Evolutionary conservation across 192 early-diverging fungal species (phyloP), one percentile per base, ranked within the genome.

Genomic region (Rhizophlyctis rosea): DNA sequence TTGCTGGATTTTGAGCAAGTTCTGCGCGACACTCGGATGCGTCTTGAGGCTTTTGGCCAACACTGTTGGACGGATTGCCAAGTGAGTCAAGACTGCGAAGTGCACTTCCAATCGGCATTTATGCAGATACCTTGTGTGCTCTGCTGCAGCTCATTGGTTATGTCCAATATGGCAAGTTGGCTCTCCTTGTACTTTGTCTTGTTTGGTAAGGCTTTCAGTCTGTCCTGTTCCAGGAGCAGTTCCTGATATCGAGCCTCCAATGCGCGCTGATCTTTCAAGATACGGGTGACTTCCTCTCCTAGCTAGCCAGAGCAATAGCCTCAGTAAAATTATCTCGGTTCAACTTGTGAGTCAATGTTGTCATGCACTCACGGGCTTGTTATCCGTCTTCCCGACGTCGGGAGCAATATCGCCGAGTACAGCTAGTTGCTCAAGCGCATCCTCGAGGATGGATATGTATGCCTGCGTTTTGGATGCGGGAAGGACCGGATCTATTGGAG

Each of bases 371-470:
- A 69, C 70, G 28, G 47, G 67, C 61, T 71, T 79, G 44, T 59
- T 68, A 51, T 71, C 65, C 9, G 54, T 52, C 47, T 54, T 55
- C 39, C 53, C 36, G 23, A 60, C 66, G 30, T 74, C 69, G 33
- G 79, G 64, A 13, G 72, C 58, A 14, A 82, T 81, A 33, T 81
- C 76, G 16, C 62, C 76, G 47, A 82, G 62, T 1, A 85, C 79
- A 3, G 66, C 72, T 0, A 85, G 68, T 56, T 85, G 83, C 34
- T 85, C 79, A 5, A 81, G 34, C 31, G 83, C 78, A 64, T 85
- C 83, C 31, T 85, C 78, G 54, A 84, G 76, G 30, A 81, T 75
- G 23, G 77, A 71, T 33, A 78, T 76, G 65, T 79, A 80, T 1
- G 67, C 58, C 35, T 81, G 77, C 13, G 75, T 67, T 65, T 75